These are phyloP conservation scores for Pseudocercospora eumusae DNA, from an alignment of 2,329 filamentous ascomycete genomes.

Conservation along the genomic window DNA sequence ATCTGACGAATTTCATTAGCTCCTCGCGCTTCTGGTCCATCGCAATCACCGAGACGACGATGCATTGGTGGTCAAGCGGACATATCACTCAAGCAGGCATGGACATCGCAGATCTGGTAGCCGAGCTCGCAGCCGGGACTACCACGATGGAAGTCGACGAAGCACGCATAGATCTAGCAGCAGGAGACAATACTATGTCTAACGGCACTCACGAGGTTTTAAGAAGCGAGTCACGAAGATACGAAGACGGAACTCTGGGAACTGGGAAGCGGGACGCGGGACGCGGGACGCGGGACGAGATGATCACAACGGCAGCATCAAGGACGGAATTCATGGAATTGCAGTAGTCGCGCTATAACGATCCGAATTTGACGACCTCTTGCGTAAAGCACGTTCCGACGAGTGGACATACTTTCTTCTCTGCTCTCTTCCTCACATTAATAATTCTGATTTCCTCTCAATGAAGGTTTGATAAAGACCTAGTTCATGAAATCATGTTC, in stretches of 20 bases:
- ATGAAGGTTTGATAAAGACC: background rate
- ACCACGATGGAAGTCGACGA: slow-evolving; percentile 32
- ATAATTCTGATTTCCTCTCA: background rate
- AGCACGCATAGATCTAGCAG: slow-evolving; percentile 34
- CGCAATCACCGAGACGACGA: slow-evolving; percentile 50
- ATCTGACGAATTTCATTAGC: slow-evolving; percentile 32
- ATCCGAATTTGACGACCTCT: background rate
- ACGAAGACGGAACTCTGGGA: background rate
- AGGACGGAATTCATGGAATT: background rate
- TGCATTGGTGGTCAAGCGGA: slow-evolving; percentile 56
- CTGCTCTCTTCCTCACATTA: background rate
- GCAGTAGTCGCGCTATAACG: background rate
- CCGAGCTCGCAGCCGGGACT: slow-evolving; percentile 35
- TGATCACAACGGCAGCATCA: background rate
- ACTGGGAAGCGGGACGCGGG: background rate
- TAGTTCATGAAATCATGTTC: background rate
- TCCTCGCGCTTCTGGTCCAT: slow-evolving; percentile 64
- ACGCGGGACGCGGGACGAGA: too few relatives aligned
- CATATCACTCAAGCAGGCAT: slow-evolving; percentile 51
- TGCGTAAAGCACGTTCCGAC: background rate
- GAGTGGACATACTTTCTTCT: background rate
- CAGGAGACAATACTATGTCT: slow-evolving; percentile 38
- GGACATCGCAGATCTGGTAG: slow-evolving; percentile 43
- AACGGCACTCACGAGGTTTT: background rate
- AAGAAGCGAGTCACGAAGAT: slow-evolving; percentile 2